These are phyloP conservation scores for Aphanoascus verrucosus DNA, from an alignment of 2,329 filamentous ascomycete species.

Conservation along the genomic window DNA sequence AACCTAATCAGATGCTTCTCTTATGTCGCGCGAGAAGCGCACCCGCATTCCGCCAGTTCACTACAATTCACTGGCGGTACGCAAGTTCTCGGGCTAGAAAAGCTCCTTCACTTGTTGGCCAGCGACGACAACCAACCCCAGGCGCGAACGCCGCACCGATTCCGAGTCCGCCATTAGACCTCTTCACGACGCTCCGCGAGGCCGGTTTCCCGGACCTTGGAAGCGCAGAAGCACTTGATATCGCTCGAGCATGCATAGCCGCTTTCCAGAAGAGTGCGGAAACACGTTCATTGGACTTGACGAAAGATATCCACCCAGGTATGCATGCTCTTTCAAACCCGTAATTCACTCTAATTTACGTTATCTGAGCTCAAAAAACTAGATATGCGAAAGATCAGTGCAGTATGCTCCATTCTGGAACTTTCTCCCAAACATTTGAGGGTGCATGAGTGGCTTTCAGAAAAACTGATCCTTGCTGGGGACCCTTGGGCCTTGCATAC, in stretches of 20 bases:
- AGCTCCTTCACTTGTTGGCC: neutral
- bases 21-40: neutral
- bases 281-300: neutral
- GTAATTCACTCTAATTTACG: neutral
- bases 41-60: neutral
- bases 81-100: neutral
- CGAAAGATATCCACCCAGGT: slow-evolving; percentile 2
- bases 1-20: neutral
- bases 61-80: neutral
- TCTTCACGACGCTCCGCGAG: slow-evolving; percentile 1
- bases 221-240: slow-evolving; percentile 3
- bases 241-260: slow-evolving; percentile 9
- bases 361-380: neutral
- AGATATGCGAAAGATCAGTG: neutral
- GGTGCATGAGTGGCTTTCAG: neutral
- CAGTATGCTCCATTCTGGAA: neutral
- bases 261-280: neutral
- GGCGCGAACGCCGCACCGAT: neutral
- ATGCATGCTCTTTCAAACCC: neutral
- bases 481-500: neutral
- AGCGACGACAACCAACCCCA: neutral
- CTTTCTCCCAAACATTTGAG: slow-evolving; percentile 12
- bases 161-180: neutral
- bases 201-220: neutral
- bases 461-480: slow-evolving; percentile 3